These are phyloP conservation scores for Penicillium malachiteum DNA, from an alignment of 495 filamentous ascomycete genomes.

Conservation along the genomic window DNA sequence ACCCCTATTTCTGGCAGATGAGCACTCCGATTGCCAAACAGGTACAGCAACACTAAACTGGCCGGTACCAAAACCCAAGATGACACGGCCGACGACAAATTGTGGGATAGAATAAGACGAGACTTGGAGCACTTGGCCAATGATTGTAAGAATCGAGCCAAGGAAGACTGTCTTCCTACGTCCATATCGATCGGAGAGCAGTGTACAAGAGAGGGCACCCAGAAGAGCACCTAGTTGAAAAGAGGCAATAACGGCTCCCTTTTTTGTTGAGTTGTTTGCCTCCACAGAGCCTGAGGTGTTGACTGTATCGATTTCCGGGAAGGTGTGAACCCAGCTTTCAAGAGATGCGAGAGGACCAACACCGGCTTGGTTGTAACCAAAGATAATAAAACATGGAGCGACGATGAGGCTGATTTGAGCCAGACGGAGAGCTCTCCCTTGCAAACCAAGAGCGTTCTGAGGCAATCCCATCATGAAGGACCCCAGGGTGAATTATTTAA, in stretches of 20 bases:
- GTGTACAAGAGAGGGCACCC: conserved; percentile 40
- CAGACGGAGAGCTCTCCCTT: conserved; percentile 17
- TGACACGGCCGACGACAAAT: conserved; percentile 40
- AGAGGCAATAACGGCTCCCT: conserved; percentile 40
- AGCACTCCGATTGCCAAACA: conserved; percentile 50
- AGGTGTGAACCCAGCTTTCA: conserved; percentile 27
- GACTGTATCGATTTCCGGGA: conserved; percentile 34
- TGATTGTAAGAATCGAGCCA: conserved; percentile 46
- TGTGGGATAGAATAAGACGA: conserved; percentile 42
- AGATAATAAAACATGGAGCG: conserved; percentile 35
- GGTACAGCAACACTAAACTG: conserved; percentile 45
- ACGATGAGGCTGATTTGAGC: conserved; percentile 33
- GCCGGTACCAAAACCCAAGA: conserved; percentile 47
- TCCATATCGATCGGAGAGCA: conserved; percentile 49
- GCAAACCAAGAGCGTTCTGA: not conserved
- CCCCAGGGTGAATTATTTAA: not conserved
- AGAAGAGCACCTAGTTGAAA: conserved; percentile 45
- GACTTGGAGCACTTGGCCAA: conserved; percentile 54
- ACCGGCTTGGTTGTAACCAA: conserved; percentile 35
- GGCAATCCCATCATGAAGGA: conserved; percentile 1
- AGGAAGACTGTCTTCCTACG: conserved; percentile 56
- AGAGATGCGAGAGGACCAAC: conserved; percentile 27
- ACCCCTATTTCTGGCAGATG: conserved; percentile 36
- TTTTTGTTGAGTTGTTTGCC: conserved; percentile 28
- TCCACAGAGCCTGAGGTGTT: conserved; percentile 23